Base-by-base conservation (phyloP, 31 red algal species). In the Endocladia muricata region DNA sequence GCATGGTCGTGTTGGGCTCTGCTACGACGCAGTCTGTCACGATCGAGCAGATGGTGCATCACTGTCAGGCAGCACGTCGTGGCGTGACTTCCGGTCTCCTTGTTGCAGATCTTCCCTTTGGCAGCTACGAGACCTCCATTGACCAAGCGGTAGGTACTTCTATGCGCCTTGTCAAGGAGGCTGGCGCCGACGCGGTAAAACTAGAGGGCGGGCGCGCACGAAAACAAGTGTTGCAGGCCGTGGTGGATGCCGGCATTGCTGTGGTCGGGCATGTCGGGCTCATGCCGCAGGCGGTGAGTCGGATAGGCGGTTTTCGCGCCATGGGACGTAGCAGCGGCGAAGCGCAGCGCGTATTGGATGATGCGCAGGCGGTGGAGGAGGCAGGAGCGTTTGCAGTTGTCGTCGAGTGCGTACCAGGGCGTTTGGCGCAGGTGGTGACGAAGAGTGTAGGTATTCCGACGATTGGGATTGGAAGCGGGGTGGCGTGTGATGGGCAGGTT, bases 201-300 rank as follows among this genome's bases (percentile, higher is more conserved):
- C 66, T 99, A 36, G 96, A 99, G 68, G 96, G 96, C 22, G 96
- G 96, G 49, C 74, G 83, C 30, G 43, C 40, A n/a, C 63, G 84
- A 35, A 73, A 77, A 5, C 23, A 65, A 0, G 66, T 72, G 1
- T 76, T 99, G 7, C 51, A 41, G 21, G 74, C 66, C 42, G 83
- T 94, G 38, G 92, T 93, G 22, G 84, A 93, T 43, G 79, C 82
- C 35, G 96, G 96, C 29, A 81, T 99, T 30, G 96, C 96, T 4
- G 96, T 99, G 57, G 91, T 99, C 90, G 96, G 92, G 21, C 96
- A 99, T 78, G 54, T 91, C 34, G 96, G 96, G n/a, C 70, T 99
- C 65, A 41, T 76, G 44, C 96, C 96, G 41, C 90, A 90, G 66
- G 76, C 81, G 38, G 83, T 95, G 17, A 81, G 70, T 54, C 77